Base-by-base conservation (phyloP, 2,329 filamentous ascomycete species). In the Scopulariopsis brevicaulis region DNA sequence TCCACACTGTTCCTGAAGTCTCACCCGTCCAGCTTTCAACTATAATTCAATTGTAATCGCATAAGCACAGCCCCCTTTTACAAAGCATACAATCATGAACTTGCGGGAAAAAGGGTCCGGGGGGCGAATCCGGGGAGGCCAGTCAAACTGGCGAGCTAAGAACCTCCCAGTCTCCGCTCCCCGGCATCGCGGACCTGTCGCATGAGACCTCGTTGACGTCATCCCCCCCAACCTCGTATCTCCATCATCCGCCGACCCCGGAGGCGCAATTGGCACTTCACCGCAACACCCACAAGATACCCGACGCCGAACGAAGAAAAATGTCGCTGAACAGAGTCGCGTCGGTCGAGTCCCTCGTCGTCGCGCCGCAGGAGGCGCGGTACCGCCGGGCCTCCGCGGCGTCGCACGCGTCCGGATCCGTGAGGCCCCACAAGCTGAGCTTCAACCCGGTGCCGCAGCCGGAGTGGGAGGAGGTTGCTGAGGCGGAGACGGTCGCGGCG, bases 251-350 rank as follows among this genome's bases (percentile, higher is more conserved):
- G 40, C 40, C 40, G n/a, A n/a, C 40, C n/a, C 15, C 40, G 11
- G n/a, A 46, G 15, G 18, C 40, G 18, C n/a, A n/a, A 15, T 14
- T 37, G 34, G 34, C 34, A 37, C 14, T 37, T 37, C 46, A 22
- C n/a, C 46, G 7, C 46, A 22, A 22, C 46, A 24, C 46, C 20
- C n/a, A 50, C 46, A 24, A 50, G n/a, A 22, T n/a, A 15, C 25
- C 25, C 54, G 35, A 40, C 54, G 54, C 14, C 11, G 46, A 28
- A 40, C 28, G 28, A 43, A 35, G n/a, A 15, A 20, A 34, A 37
- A 81, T 81, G 78, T 80, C 78, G 63, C 66, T 82, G 58, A 75
- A 79, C 62, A 77, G 79, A 24, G 73, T 81, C 34, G 71, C 71
- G 22, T 80, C 78, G 54, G 71, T 82, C 60, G 79, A 82, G 68